These are phyloP conservation scores for Dictyostelium capitatum DNA, from an alignment of 78 protist genomes.

Conservation along the genomic window DNA sequence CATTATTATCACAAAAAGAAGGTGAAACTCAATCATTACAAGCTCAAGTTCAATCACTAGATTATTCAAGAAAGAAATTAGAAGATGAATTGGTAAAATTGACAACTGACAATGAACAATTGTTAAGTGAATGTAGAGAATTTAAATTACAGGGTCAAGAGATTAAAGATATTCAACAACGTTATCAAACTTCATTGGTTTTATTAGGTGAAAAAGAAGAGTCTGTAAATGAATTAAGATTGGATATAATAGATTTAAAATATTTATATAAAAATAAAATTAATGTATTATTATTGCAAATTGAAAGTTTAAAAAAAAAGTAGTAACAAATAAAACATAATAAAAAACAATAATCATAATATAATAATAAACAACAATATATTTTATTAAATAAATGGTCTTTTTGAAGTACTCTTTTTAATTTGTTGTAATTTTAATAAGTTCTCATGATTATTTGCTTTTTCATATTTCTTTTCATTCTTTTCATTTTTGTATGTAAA, in stretches of 20 bases:
- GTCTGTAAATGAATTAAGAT: conserved; percentile 57
- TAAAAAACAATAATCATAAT: neutral
- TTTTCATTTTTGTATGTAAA: neutral
- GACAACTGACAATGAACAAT: conserved; percentile 52
- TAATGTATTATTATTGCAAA: conserved; percentile 49
- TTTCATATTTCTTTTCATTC: conserved; percentile 18
- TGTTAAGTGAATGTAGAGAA: conserved; percentile 70
- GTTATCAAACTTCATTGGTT: conserved; percentile 54
- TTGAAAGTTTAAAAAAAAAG: conserved; percentile 54
- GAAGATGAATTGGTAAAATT: conserved; percentile 74
- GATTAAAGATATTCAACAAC: conserved; percentile 40
- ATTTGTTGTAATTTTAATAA: conserved; percentile 40
- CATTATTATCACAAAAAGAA: conserved; percentile 46
- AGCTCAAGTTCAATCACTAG: conserved; percentile 24
- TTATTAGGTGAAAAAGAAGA: conserved; percentile 85
- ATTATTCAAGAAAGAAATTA: conserved; percentile 51
- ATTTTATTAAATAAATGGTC: conserved; percentile 54
- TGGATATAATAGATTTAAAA: conserved; percentile 82
- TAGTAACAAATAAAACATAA: neutral
- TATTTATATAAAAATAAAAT: conserved; percentile 71
- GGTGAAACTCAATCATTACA: conserved; percentile 43
- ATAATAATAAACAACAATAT: neutral
- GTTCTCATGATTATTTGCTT: conserved; percentile 30
- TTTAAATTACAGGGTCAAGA: conserved; percentile 28
- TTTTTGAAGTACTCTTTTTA: conserved; percentile 23